Evolutionary conservation across 2,329 filamentous ascomycete species (phyloP), one percentile per base, ranked within the genome.

Genomic region (Diplodia scrobiculata): DNA sequence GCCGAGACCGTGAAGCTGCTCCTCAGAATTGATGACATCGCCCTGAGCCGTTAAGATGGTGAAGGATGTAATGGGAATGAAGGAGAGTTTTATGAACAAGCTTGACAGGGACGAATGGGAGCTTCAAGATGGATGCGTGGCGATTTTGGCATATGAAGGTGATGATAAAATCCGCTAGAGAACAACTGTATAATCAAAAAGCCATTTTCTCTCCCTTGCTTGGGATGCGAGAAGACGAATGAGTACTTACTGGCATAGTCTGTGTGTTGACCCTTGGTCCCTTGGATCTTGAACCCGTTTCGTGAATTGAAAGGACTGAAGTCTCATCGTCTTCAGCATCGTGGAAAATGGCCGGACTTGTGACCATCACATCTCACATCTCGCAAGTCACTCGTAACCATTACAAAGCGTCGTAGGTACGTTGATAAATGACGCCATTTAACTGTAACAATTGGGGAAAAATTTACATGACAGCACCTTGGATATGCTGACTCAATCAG

Each of bases 1-100:
- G 93, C 94, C 7, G 95, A 99, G 85, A 99, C 95, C 68, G 95
- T 98, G 73, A 99, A 98, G 87, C 89, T 59, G 19, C 55, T 62
- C 75, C 80, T 90, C 75, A 83, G 87, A 76, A 89, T 89, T 76
- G 86, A 88, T 74, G 86, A 88, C 74, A 87, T 88, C 78, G 85
- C 85, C 63, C 76, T 88, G 73, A 68, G 67, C 58, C 48, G 67
- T 82, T 81, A 69, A 67, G 14, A 19, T 2, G 29, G 17, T 27
- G n/a, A 36, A 11, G 13, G 13, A 27, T 17, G 7, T 14, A 27
- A 19, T 58, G 38, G 6, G 29, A 54, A n/a, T 1, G 7, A 55
- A 55, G 41, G n/a, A 19, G 41, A 45, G 41, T 13, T 32, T 19
- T 11, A 38, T 41, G n/a, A 55, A 6, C 53, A 27, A 10, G 32